Evolutionary conservation across 1,284 basidiomycete species (phyloP), one percentile per base, ranked within the genome.

Genomic region (Sanghuangporus baumii): DNA sequence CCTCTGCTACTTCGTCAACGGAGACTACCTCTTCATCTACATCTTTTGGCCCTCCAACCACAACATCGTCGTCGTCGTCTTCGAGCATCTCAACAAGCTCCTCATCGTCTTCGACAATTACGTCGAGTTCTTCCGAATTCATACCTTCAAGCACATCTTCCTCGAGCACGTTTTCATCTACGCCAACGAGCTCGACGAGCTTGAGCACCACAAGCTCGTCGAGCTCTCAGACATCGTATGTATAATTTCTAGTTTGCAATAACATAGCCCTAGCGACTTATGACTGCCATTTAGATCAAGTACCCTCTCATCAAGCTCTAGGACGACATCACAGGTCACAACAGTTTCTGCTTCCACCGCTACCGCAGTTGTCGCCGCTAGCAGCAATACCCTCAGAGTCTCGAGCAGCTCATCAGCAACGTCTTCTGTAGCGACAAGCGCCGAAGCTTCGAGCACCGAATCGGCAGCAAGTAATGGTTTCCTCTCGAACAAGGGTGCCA

Each of bases 401-500:
- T 31, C 62, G 6, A 55, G 34, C 41, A 48, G 18, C 12, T 14
- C 41, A 8, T 43, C 34, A 11, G n/a, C n/a, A 11, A 51, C 18
- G 20, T 23, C 26, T 34, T 37, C 62, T 16, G 46, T 47, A 46
- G 1, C 46, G 18, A 59, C 62, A 6, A 48, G 20, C n/a, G 31
- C 57, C 6, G 57, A 40, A 14, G 43, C 37, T 16, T 23, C 58
- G 6, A 47, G 50, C 51, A 26, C 55, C 5, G 41, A 36, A 12
- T 40, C 40, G n/a, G 55, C 62, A n/a, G 34, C 31, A n/a, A 20
- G 11, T 37, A 63, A 40, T 40, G 62, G 66, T 20, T 68, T 68
- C 57, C 64, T 68, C 31, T 51, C 59, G 11, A 67, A 68, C 57
- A 65, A 55, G 16, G 65, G 63, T 20, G 67, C 66, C 16, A 65